A percentile compares a stretch with the other conserved stretches of the same genome.
phyloP scores from a whole-genome alignment of 208 protist genomes.

The Leishmania tarentolae region DNA sequence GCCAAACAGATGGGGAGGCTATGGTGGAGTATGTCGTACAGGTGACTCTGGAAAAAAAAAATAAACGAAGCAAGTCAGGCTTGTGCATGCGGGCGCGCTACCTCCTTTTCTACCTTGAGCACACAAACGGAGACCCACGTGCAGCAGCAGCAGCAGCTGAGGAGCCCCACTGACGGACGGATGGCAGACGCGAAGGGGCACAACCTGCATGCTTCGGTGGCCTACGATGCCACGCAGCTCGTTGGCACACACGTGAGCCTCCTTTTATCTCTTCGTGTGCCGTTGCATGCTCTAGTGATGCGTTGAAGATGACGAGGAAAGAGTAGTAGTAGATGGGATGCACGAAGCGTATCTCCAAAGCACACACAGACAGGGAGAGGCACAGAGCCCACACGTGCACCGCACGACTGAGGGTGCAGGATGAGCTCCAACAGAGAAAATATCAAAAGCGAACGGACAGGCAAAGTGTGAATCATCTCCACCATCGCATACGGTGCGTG shows the following conservation, averaged over 20 bases:
- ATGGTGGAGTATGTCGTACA: not conserved
- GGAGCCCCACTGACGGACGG: not conserved
- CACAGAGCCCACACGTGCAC: not conserved
- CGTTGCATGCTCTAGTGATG: not conserved
- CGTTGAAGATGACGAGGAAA: not conserved
- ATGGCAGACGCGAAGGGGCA: not conserved
- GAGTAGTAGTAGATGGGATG: not conserved
- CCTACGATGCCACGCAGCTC: not conserved
- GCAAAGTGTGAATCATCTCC: not conserved
- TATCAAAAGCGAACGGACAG: not conserved
- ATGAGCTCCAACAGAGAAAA: conserved; percentile 1
- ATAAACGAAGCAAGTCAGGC: not conserved
- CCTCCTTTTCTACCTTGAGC: not conserved
- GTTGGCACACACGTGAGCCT: not conserved
- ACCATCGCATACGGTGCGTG: not conserved
- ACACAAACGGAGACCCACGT: not conserved
- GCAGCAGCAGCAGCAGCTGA: not conserved
- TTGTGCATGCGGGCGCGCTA: not conserved
- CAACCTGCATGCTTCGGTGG: not conserved
- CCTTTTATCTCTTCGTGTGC: not conserved
- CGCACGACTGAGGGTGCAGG: not conserved
- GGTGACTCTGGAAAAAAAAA: not conserved
- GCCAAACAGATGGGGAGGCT: not conserved
- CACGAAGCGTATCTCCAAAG: not conserved
- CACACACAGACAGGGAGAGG: not conserved